Percentiles rank a stretch among this genome's conserved stretches.
Conservation (phyloP, 495 filamentous ascomycete species). For the Bathelium albidoporum region DNA sequence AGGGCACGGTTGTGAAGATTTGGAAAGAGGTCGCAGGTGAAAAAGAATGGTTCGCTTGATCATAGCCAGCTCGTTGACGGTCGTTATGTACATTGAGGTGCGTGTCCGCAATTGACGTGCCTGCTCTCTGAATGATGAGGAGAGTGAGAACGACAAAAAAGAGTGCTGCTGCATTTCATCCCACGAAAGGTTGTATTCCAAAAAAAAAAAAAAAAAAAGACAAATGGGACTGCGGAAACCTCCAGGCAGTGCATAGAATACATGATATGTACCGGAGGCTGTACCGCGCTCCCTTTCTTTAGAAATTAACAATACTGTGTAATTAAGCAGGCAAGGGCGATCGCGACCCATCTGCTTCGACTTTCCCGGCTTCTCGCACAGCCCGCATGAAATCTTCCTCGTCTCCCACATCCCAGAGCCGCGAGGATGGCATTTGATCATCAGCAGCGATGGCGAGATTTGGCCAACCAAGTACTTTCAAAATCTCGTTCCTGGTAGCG, state of each 20-base stretch:
- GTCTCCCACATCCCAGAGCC: constrained; percentile 33
- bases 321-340: neutral
- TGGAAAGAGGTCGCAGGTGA: neutral
- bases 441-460: constrained; percentile 12
- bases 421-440: constrained; percentile 21
- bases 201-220: neutral
- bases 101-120: neutral
- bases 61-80: neutral
- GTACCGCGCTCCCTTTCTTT: neutral
- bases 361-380: constrained; percentile 63
- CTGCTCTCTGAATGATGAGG: neutral
- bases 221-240: neutral
- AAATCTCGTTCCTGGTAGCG: constrained; percentile 42
- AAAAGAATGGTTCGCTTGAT: neutral
- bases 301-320: neutral
- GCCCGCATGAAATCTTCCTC: constrained; percentile 61
- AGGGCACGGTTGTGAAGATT: neutral
- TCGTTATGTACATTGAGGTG: neutral
- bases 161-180: neutral
- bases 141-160: neutral
- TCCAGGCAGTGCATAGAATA: neutral
- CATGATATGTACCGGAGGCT: neutral
- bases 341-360: constrained; percentile 12
- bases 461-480: constrained; percentile 43
- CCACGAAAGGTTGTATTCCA: neutral